Base-by-base conservation (phyloP, 2,329 filamentous ascomycete genomes). In the Ceratocystis diversiconidia region DNA sequence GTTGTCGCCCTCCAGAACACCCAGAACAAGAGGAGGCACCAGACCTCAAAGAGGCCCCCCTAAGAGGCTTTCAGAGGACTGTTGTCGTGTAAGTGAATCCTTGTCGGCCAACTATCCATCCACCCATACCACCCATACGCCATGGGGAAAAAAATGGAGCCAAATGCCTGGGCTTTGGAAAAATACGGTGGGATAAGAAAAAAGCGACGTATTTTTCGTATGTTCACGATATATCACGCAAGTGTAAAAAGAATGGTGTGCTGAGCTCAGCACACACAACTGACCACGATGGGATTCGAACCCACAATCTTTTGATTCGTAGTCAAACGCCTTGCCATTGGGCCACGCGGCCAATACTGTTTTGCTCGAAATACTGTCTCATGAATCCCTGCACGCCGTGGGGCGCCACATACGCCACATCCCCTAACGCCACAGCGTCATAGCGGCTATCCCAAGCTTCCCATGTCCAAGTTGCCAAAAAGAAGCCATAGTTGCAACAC, bases 221-320 rank as follows among this genome's bases (percentile, higher is more conserved):
- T 12, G 19, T 15, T 48, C 19, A 4, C 6, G 44, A 7, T 48
- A 1, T 48, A 19, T 48, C 7, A 25, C 5, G 3, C 5, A 50
- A 50, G 22, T 19, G n/a, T 1, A 6, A n/a, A 61, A 61, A 61
- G 43, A 61, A 28, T 25, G 19, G 48, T 19, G n/a, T 22, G 5
- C 5, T 19, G 5, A 22, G 32, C 7, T 19, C 10, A 50, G 19
- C 44, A 46, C 12, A 28, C 10, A 28, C 10, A 64, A 65, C 41
- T 65, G 63, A 65, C 63, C 63, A 65, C 63, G 63, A 65, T 65
- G 63, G 63, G 63, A 65, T 65, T 65, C 63, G 63, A 65, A 65
- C 63, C 63, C 63, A 65, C 63, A 65, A 65, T 65, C 63, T 65
- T 65, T 65, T 65, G 63, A 65, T 65, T 65, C 63, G 63, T 65